A percentile compares a stretch with the other conserved stretches of the same genome.
These are phyloP conservation scores for Phytophthora constricta DNA, from an alignment of 352 stramenopile species.

Conservation along the genomic window DNA sequence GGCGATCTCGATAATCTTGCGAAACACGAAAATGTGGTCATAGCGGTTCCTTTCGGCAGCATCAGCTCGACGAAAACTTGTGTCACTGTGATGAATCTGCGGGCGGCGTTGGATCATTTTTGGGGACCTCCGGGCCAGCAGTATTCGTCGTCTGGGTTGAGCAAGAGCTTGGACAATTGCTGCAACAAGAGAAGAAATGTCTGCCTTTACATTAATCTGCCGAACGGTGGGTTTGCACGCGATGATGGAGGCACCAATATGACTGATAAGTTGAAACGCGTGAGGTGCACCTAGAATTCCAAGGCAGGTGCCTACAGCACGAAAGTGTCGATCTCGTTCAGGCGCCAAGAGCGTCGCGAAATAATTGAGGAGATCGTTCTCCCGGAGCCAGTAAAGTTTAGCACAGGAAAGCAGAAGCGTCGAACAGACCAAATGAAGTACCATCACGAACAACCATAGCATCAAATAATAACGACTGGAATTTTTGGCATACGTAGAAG, in stretches of 20 bases:
- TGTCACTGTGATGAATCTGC: background rate
- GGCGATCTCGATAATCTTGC: conserved; percentile 42
- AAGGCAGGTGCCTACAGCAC: conserved; percentile 12
- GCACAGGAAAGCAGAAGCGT: conserved; percentile 25
- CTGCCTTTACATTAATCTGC: background rate
- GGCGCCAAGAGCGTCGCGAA: conserved; percentile 35
- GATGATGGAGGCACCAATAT: conserved; percentile 2
- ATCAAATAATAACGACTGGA: no score
- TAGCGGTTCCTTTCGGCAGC: conserved; percentile 45
- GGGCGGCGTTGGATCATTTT: background rate
- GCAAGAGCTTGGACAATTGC: background rate
- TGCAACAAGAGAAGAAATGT: background rate
- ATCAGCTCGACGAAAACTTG: background rate
- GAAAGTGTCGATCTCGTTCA: conserved; percentile 10
- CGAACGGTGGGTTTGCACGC: background rate
- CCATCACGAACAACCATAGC: conserved; percentile 21
- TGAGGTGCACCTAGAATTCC: conserved; percentile 21
- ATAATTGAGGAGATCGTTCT: conserved; percentile 40
- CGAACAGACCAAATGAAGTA: conserved; percentile 23
- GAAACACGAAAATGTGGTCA: conserved; percentile 25
- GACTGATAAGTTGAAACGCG: conserved; percentile 11
- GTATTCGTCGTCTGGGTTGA: background rate
- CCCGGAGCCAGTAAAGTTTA: conserved; percentile 38
- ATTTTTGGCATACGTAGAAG: no score
- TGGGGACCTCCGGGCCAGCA: no score